These are phyloP conservation scores for Epithemia pelagica DNA, from an alignment of 108 stramenopile genomes.

Conservation along the genomic window DNA sequence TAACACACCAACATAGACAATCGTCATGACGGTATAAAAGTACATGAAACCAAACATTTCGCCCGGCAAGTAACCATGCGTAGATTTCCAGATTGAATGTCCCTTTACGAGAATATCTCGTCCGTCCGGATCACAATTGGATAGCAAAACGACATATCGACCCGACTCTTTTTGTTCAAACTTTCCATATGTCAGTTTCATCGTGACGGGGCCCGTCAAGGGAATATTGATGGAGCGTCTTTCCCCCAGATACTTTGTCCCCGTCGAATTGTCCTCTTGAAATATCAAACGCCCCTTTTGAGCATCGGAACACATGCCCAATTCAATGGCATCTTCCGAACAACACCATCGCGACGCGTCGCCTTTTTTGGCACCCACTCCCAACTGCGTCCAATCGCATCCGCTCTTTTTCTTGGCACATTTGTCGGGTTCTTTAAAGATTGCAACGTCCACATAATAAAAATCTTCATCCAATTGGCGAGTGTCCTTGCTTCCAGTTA, in stretches of 20 bases:
- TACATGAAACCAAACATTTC: constrained; percentile 81
- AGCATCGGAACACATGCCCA: constrained; percentile 47
- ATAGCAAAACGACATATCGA: constrained; percentile 64
- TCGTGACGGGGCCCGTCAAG: constrained; percentile 38
- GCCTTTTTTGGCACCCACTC: constrained; percentile 46
- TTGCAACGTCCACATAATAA: constrained; percentile 23
- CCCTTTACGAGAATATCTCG: constrained; percentile 54
- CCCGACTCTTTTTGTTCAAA: constrained; percentile 44
- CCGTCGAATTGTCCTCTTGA: constrained; percentile 21
- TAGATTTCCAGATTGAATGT: constrained; percentile 56
- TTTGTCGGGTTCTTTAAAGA: constrained; percentile 40
- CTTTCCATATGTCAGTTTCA: constrained; percentile 36
- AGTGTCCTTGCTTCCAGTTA: background rate
- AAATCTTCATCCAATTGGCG: constrained; percentile 28
- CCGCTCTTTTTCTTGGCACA: constrained; percentile 58
- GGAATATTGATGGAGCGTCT: constrained; percentile 58
- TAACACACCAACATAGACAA: constrained; percentile 39
- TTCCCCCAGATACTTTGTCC: constrained; percentile 45
- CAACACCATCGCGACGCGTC: constrained; percentile 73
- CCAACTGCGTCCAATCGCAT: constrained; percentile 76
- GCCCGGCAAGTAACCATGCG: constrained; percentile 80
- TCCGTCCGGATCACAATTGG: constrained; percentile 78
- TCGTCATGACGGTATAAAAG: constrained; percentile 47
- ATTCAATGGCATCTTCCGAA: constrained; percentile 54
- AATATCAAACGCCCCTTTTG: constrained; percentile 62